Conservation (phyloP, 2,329 filamentous ascomycete genomes). For the Hymenoscyphus occultus region DNA sequence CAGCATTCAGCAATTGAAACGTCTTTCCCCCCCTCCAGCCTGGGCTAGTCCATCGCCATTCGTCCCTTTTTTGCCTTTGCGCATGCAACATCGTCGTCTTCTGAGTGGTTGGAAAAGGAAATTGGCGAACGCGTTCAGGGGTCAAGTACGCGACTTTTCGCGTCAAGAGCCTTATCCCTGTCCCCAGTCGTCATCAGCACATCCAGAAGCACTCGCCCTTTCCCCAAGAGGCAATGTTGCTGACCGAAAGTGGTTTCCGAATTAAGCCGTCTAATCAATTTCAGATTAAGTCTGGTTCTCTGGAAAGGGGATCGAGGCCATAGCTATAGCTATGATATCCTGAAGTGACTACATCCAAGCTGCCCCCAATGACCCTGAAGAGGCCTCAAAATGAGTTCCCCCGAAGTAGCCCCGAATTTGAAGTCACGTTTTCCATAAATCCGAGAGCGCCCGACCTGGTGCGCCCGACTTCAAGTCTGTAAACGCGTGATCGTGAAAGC, state of each 20-base stretch:
- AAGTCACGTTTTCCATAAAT: too few relatives aligned
- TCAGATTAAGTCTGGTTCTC: too few relatives aligned
- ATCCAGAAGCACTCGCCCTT: background rate
- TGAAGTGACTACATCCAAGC: too few relatives aligned
- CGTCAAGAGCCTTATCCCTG: background rate
- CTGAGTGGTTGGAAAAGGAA: conserved; percentile 13
- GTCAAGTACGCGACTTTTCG: conserved; percentile 10
- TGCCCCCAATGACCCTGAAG: too few relatives aligned
- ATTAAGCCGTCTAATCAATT: too few relatives aligned
- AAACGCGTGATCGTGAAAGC: too few relatives aligned
- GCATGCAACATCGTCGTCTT: conserved; percentile 1
- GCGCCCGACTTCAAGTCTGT: too few relatives aligned
- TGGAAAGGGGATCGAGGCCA: too few relatives aligned
- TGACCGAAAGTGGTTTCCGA: background rate
- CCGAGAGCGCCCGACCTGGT: too few relatives aligned
- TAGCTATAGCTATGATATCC: too few relatives aligned
- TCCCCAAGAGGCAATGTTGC: background rate
- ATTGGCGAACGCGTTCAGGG: conserved; percentile 6
- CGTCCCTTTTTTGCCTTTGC: background rate
- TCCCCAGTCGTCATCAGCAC: background rate
- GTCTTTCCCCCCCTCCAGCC: background rate
- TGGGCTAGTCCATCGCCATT: background rate
- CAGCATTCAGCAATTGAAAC: background rate
- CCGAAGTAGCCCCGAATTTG: too few relatives aligned
- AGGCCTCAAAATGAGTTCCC: too few relatives aligned